phyloP scores from a whole-genome alignment of 1,139 yeast genomes.

The Diutina sp. region DNA sequence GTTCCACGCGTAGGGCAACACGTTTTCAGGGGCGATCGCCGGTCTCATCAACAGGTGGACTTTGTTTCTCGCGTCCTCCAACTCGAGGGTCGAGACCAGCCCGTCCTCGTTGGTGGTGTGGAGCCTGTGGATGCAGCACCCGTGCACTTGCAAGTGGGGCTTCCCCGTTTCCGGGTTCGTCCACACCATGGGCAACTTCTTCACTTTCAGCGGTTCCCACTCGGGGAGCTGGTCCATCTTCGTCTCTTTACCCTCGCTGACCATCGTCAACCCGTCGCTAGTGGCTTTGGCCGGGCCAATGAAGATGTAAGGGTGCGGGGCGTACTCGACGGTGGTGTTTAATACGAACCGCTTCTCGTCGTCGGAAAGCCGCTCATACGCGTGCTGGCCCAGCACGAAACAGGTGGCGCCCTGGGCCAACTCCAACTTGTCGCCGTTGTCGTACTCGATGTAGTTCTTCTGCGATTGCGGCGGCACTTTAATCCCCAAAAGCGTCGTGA shows the following conservation, averaged over 20 bases:
- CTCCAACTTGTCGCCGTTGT: constrained; percentile 50
- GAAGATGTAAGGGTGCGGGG: constrained; percentile 84
- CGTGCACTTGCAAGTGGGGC: constrained; percentile 77
- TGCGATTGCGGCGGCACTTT: constrained; percentile 53
- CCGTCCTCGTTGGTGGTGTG: constrained; percentile 47
- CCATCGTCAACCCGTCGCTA: constrained; percentile 77
- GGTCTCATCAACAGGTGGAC: constrained; percentile 71
- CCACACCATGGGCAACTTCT: constrained; percentile 78
- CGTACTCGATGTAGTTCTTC: constrained; percentile 40
- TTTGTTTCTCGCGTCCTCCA: constrained; percentile 60
- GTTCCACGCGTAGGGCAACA: constrained; percentile 73
- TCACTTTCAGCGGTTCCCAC: constrained; percentile 70
- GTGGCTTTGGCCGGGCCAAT: constrained; percentile 75
- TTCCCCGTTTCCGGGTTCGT: constrained; percentile 80
- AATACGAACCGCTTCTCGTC: constrained; percentile 67
- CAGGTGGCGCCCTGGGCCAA: constrained; percentile 81
- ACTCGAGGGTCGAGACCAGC: constrained; percentile 30
- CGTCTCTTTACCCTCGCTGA: constrained; percentile 61
- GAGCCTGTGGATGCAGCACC: constrained; percentile 66
- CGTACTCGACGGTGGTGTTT: constrained; percentile 68
- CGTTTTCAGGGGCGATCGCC: constrained; percentile 60
- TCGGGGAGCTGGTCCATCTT: constrained; percentile 56
- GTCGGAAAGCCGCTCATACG: constrained; percentile 50
- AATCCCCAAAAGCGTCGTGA: constrained; percentile 72
- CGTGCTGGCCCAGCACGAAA: constrained; percentile 69